Conservation (phyloP, 208 protist genomes). For the Acanthamoeba castellanii region DNA sequence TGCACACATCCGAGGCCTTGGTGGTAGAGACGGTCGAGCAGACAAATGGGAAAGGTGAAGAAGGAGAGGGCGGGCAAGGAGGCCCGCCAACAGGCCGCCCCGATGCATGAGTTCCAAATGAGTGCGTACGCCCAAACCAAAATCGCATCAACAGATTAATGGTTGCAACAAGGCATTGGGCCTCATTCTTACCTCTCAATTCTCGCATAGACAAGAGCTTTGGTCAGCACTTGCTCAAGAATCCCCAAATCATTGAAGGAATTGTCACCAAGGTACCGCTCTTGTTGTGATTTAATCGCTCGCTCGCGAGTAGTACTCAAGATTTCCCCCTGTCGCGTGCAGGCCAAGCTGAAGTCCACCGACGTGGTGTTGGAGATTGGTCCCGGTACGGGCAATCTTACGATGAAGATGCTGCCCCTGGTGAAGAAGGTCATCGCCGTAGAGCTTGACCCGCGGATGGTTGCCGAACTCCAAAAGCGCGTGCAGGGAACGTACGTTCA, state of each 20-base stretch:
- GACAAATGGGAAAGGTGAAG: constrained; percentile 50
- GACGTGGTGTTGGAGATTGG: constrained; percentile 99
- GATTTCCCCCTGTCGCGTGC: not conserved
- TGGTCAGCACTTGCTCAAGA: constrained; percentile 99
- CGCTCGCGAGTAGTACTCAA: not conserved
- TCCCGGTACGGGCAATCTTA: constrained; percentile 99
- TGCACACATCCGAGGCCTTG: no score
- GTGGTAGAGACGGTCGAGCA: not conserved
- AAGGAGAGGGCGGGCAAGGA: constrained; percentile 51
- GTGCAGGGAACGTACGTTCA: constrained; percentile 93
- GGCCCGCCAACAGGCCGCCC: constrained; percentile 7
- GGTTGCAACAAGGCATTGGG: not conserved
- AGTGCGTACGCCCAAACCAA: not conserved
- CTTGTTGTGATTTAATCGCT: not conserved
- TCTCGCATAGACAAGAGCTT: constrained; percentile 94
- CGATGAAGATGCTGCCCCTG: constrained; percentile 97
- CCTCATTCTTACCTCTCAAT: not conserved
- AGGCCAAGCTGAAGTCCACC: constrained; percentile 94
- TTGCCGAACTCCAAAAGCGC: constrained; percentile 99
- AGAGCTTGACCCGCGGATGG: constrained; percentile 99
- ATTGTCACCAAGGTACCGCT: constrained; percentile 97
- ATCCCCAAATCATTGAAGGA: constrained; percentile 97
- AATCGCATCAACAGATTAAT: not conserved
- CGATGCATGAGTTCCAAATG: constrained; percentile 71
- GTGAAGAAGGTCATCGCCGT: constrained; percentile 96